A percentile compares a stretch with the other conserved stretches of the same genome.
phyloP scores from a whole-genome alignment of 805 yeast genomes.

The Sugiyamaella mastotermitis region DNA sequence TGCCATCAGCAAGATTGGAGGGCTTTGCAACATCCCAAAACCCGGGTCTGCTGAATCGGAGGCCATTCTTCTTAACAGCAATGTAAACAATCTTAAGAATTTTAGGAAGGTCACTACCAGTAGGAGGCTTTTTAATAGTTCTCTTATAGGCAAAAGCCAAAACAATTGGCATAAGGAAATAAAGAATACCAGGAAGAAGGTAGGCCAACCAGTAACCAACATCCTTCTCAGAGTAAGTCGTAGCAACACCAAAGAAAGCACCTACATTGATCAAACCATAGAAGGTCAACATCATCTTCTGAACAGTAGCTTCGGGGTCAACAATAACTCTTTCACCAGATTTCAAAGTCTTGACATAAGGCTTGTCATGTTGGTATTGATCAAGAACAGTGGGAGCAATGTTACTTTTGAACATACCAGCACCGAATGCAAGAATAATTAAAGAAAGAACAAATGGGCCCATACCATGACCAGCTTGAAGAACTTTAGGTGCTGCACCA shows the following conservation, averaged over 20 bases:
- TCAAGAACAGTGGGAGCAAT: constrained; percentile 34
- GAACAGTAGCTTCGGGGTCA: constrained; percentile 37
- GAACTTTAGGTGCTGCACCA: constrained; percentile 38
- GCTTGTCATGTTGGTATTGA: constrained; percentile 47
- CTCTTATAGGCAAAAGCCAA: constrained; percentile 39
- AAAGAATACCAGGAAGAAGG: constrained; percentile 46
- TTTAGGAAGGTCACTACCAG: constrained; percentile 44
- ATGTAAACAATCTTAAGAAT: constrained; percentile 37
- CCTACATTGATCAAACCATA: constrained; percentile 54
- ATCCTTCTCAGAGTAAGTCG: constrained; percentile 45
- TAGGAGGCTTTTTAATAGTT: constrained; percentile 32
- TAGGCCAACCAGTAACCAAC: constrained; percentile 53
- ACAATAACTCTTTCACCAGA: constrained; percentile 52
- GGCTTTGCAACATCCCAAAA: constrained; percentile 14
- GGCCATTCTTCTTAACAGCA: constrained; percentile 36
- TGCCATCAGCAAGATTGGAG: constrained; percentile 6
- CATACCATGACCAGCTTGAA: constrained; percentile 18
- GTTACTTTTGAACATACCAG: constrained; percentile 52
- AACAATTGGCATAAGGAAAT: constrained; percentile 45
- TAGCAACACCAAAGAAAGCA: constrained; percentile 47
- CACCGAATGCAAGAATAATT: constrained; percentile 31
- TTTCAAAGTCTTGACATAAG: constrained; percentile 45
- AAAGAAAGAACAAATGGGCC: constrained; percentile 34
- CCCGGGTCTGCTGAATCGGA: constrained; percentile 5
- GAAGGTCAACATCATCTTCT: constrained; percentile 38